These are phyloP conservation scores for Aspergillus sp. DNA, from an alignment of 2,329 filamentous ascomycete genomes.

Conservation along the genomic window DNA sequence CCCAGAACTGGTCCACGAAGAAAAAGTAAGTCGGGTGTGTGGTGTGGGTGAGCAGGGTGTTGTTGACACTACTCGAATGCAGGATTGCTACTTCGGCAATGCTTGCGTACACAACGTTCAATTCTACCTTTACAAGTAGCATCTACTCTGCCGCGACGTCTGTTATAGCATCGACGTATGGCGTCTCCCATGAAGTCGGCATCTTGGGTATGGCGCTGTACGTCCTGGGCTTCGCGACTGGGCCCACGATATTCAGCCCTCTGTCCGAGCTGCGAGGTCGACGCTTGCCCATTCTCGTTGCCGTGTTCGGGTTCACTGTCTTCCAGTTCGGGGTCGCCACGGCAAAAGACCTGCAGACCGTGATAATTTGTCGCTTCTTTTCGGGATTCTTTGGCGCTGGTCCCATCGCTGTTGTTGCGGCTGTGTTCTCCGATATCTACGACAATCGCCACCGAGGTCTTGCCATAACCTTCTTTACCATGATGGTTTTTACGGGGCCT, in stretches of 20 bases:
- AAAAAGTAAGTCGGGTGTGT: conserved; percentile 70
- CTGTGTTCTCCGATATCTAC: conserved; percentile 50
- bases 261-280: conserved; percentile 50
- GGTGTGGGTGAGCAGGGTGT: too few species aligned
- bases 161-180: conserved; percentile 48
- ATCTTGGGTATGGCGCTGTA: conserved; percentile 35
- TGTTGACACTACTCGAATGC: too few species aligned
- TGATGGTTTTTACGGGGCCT: conserved; percentile 44
- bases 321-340: conserved; percentile 36
- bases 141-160: conserved; percentile 62
- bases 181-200: conserved; percentile 41
- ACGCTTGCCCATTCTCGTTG: conserved; percentile 40
- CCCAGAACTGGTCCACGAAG: conserved; percentile 73
- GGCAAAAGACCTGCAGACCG: conserved; percentile 26
- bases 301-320: conserved; percentile 29
- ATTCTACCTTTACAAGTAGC: conserved; percentile 48
- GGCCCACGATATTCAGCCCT: conserved; percentile 51
- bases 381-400: conserved; percentile 45
- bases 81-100: conserved; percentile 19
- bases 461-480: conserved; percentile 40
- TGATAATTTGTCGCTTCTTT: conserved; percentile 40
- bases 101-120: conserved; percentile 43
- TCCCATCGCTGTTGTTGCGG: conserved; percentile 44
- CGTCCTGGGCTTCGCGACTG: conserved; percentile 40
- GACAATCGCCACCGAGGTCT: conserved; percentile 37